phyloP scores from a whole-genome alignment of 2,329 filamentous ascomycete genomes.

The Westerdykella ornata region DNA sequence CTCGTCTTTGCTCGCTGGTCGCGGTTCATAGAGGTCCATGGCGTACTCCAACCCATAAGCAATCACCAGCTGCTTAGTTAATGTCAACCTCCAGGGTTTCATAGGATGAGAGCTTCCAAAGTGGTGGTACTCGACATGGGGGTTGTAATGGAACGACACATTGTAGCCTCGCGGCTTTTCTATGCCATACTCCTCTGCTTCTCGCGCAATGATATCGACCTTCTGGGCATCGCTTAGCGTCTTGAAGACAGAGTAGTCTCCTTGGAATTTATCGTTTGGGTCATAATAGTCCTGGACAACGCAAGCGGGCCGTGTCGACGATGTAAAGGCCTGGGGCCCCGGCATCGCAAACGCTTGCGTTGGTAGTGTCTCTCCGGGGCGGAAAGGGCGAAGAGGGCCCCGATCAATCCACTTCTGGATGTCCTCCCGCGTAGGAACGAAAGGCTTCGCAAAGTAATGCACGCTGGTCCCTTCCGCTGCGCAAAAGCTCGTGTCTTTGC shows the following conservation, averaged over 20 bases:
- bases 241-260: slow-evolving; percentile 29
- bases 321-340: neutral
- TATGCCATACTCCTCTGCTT: slow-evolving; percentile 60
- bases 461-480: too few relatives aligned
- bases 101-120: slow-evolving; percentile 96
- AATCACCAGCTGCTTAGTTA: slow-evolving; percentile 91
- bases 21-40: slow-evolving; percentile 88
- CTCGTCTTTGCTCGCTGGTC: slow-evolving; percentile 80
- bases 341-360: neutral
- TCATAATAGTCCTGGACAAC: slow-evolving; percentile 35
- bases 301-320: neutral
- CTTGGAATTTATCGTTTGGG: slow-evolving; percentile 20
- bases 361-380: neutral
- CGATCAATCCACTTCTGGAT: slow-evolving; percentile 8
- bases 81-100: slow-evolving; percentile 95
- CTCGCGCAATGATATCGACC: slow-evolving; percentile 47
- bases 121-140: slow-evolving; percentile 90
- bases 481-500: too few relatives aligned
- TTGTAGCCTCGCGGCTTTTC: slow-evolving; percentile 75
- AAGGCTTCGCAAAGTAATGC: slow-evolving; percentile 8
- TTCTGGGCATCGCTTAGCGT: slow-evolving; percentile 32
- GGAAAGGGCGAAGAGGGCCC: neutral
- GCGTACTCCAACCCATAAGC: slow-evolving; percentile 93
- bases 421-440: slow-evolving; percentile 11
- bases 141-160: slow-evolving; percentile 93